phyloP scores from a whole-genome alignment of 257 asterid genomes.

The Solanum pinnatisectum region DNA sequence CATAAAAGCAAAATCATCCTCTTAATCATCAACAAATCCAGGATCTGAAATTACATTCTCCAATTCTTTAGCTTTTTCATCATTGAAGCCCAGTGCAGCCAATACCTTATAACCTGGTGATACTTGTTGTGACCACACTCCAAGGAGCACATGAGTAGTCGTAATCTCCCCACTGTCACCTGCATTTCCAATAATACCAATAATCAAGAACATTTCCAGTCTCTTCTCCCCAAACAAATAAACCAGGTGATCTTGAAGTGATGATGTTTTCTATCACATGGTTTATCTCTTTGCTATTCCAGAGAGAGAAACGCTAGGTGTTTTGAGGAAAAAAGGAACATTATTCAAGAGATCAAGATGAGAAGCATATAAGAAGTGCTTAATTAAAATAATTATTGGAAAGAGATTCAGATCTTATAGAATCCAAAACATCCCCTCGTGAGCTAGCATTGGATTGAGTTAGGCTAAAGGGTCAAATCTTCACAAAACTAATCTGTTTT shows the following conservation, averaged over 20 bases:
- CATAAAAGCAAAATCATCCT: neutral
- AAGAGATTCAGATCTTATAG: neutral
- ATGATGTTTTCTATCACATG: neutral
- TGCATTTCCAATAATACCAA: slow-evolving; percentile 11
- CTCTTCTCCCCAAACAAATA: neutral
- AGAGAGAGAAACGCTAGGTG: neutral
- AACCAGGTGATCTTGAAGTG: neutral
- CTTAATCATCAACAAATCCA: slow-evolving; percentile 27
- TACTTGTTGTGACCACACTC: slow-evolving; percentile 58
- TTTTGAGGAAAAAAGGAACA: neutral
- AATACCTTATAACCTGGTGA: slow-evolving; percentile 49
- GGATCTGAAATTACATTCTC: slow-evolving; percentile 34
- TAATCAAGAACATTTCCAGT: neutral
- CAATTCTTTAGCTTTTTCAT: slow-evolving; percentile 54
- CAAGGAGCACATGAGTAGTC: slow-evolving; percentile 47
- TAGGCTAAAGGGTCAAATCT: neutral
- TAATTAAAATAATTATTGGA: neutral
- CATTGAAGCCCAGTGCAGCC: slow-evolving; percentile 34
- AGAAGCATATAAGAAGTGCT: neutral
- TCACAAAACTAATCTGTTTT: neutral
- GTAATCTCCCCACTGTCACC: slow-evolving; percentile 48
- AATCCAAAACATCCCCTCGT: neutral
- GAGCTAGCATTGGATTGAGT: neutral
- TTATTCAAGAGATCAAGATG: neutral
- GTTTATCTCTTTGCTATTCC: neutral